Evolutionary conservation across 345 rosid genomes (phyloP).

Genomic region (Erucastrum elatum): DNA sequence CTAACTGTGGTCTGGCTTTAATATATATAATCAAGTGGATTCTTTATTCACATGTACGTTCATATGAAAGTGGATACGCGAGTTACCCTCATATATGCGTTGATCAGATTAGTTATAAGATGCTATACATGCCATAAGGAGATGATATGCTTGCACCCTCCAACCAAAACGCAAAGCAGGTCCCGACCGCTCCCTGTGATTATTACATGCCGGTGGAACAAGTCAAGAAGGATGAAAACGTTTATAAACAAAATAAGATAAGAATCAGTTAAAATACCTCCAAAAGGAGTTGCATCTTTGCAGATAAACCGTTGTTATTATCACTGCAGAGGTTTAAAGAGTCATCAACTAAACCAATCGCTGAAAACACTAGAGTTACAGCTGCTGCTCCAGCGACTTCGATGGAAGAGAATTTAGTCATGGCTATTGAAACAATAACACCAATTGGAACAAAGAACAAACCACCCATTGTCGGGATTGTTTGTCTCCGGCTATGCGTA

Average conservation of each 20-base stretch:
- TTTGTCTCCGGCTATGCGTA: constrained; percentile 48
- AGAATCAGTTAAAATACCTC: constrained; percentile 49
- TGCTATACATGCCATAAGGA: constrained; percentile 98
- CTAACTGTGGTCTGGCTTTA: neutral
- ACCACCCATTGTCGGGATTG: constrained; percentile 89
- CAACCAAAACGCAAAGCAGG: constrained; percentile 82
- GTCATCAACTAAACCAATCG: constrained; percentile 75
- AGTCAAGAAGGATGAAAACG: constrained; percentile 23
- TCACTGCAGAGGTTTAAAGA: constrained; percentile 43
- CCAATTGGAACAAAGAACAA: constrained; percentile 76
- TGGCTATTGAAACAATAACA: constrained; percentile 60
- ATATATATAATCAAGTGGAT: neutral
- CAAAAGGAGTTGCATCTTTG: constrained; percentile 56
- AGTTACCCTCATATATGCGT: constrained; percentile 58
- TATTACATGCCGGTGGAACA: neutral
- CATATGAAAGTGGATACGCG: constrained; percentile 59
- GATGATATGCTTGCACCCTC: constrained; percentile 57
- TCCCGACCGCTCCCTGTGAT: constrained; percentile 70
- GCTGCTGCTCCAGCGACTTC: constrained; percentile 75
- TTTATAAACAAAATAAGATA: neutral
- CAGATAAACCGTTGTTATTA: constrained; percentile 51
- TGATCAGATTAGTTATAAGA: constrained; percentile 81
- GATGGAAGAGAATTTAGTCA: constrained; percentile 54
- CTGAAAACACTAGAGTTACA: constrained; percentile 67
- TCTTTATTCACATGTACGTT: constrained; percentile 27